A percentile compares a stretch with the other conserved stretches of the same genome.
phyloP scores from a whole-genome alignment of 805 yeast genomes.

The Wickerhamomyces chambardii region DNA sequence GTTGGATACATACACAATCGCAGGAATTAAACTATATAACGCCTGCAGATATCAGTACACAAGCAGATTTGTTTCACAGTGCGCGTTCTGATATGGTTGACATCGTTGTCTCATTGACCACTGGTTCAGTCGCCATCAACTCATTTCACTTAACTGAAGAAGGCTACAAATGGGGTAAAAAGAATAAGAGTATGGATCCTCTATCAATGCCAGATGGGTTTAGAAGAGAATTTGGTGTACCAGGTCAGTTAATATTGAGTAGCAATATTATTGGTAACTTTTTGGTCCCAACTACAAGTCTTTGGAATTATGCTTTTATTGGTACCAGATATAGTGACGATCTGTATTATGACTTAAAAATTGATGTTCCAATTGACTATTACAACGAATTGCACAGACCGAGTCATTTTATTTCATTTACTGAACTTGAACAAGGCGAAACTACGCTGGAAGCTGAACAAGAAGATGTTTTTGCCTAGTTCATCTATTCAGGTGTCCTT shows the following conservation, averaged over 20 bases:
- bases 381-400: conserved; percentile 88
- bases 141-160: conserved; percentile 51
- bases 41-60: conserved; percentile 63
- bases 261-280: conserved; percentile 75
- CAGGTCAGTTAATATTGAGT: conserved; percentile 64
- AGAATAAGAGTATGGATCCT: conserved; percentile 43
- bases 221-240: conserved; percentile 45
- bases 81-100: conserved; percentile 35
- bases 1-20: conserved; percentile 91
- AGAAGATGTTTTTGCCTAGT: conserved; percentile 50
- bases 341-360: conserved; percentile 50
- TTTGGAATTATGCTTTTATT: conserved; percentile 90
- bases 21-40: conserved; percentile 55
- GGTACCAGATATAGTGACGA: conserved; percentile 74
- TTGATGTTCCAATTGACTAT: conserved; percentile 74
- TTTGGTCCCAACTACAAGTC: conserved; percentile 71
- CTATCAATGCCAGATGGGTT: conserved; percentile 61
- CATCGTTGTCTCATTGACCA: conserved; percentile 60
- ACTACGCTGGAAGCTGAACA: conserved; percentile 53
- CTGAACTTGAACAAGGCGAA: conserved; percentile 46
- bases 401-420: conserved; percentile 72
- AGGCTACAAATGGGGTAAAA: conserved; percentile 74
- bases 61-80: conserved; percentile 28
- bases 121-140: conserved; percentile 77
- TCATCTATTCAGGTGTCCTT: too few relatives aligned